A percentile compares a stretch with the other conserved stretches of the same genome.
Conservation (phyloP, 495 filamentous ascomycete species). For the Echria macrotheca region DNA sequence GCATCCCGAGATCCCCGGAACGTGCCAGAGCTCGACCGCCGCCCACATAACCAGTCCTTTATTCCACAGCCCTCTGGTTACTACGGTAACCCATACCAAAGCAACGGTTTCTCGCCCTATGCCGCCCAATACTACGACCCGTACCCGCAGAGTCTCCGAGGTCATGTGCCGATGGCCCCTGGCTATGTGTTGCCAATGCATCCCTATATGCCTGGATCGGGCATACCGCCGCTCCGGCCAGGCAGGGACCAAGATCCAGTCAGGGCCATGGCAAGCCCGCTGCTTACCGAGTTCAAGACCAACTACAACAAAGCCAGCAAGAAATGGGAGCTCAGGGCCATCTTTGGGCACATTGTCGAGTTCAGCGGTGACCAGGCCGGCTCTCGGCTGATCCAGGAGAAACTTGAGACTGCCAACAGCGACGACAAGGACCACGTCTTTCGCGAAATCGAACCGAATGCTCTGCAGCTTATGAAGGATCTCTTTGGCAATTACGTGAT, state of each 20-base stretch:
- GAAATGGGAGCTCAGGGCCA: conserved; percentile 85
- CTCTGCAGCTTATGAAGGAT: conserved; percentile 87
- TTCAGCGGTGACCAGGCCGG: conserved; percentile 95
- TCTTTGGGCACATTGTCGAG: conserved; percentile 84
- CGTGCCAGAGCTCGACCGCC: conserved; percentile 28
- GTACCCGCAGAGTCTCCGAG: conserved; percentile 29
- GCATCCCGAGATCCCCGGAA: conserved; percentile 30
- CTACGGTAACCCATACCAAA: conserved; percentile 7
- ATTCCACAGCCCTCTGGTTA: conserved; percentile 15
- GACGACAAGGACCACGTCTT: conserved; percentile 97
- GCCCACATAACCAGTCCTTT: conserved; percentile 23
- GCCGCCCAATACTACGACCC: conserved; percentile 28
- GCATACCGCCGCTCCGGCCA: conserved; percentile 41
- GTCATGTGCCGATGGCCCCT: conserved; percentile 21
- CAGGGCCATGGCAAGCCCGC: conserved; percentile 60
- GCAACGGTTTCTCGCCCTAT: conserved; percentile 14
- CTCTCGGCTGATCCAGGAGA: conserved; percentile 92
- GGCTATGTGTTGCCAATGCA: conserved; percentile 36
- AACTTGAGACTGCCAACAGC: conserved; percentile 89
- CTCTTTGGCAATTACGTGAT: conserved; percentile 98
- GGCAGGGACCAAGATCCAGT: conserved; percentile 61
- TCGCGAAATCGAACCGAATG: conserved; percentile 74
- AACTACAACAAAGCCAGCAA: conserved; percentile 73
- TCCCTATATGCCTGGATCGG: conserved; percentile 23
- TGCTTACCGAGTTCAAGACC: conserved; percentile 75